Base-by-base conservation (phyloP, 2,329 filamentous ascomycete species). In the Aureobasidium sp. region DNA sequence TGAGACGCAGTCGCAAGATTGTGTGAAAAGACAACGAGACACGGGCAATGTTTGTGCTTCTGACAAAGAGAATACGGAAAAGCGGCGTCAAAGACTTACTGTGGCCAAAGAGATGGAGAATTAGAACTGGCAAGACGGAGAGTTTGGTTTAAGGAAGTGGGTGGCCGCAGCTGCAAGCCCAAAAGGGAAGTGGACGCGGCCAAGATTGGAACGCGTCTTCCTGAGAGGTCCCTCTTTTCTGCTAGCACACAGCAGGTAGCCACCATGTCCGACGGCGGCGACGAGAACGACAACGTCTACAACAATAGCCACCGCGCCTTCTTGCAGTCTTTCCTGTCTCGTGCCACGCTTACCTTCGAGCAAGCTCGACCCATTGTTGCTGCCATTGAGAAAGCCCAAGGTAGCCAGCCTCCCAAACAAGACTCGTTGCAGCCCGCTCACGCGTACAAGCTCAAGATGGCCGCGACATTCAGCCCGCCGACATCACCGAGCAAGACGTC, bases 321-420 rank as follows among this genome's bases (percentile, higher is more conserved):
- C 71, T 80, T 97, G 0, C 94, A 99, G 75, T 89, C 90, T 53
- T 86, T 99, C 67, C 81, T 97, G 74, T 85, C 89, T 3, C 86
- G 87, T 55, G 88, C 89, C 25, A 85, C 86, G 48, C 81, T 97
- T 73, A 95, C 90, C 0, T 84, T 89, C 65, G 80, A 85, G 59
- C 85, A 95, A 69, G 86, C 87, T 14, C 85, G 85, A 69, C 83
- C 85, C 0, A 78, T 97, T 27, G 80, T 97, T 15, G 90, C 92
- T 3, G 83, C 82, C 36, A 93, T 97, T 61, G 80, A 88, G 67
- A 87, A 84, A 9, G 84, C 82, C 12, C 77, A 83, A 56, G 80
- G 53, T 68, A 78, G 45, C 73, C 78, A 65, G 73, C 78, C 75
- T 81, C 2, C 72, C 82, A 7, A 7, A 6, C 11, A 15, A 5